Conservation (phyloP, 306 rosid species). For the Gillenia trifoliata region DNA sequence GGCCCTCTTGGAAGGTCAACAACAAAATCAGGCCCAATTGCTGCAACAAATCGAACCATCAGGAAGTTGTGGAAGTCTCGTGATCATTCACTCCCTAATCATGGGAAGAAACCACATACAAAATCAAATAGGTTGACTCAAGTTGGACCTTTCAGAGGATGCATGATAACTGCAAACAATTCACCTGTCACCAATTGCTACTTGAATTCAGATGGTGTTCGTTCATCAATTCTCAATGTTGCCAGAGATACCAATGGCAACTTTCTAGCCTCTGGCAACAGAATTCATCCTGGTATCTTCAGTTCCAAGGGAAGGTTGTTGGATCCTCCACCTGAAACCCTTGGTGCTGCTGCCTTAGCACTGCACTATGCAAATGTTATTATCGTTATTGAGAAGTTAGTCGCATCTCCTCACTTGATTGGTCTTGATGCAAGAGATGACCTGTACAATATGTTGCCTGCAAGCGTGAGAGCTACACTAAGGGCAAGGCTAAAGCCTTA, state of each 20-base stretch:
- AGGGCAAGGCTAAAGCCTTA: slow-evolving; percentile 75
- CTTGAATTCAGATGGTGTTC: slow-evolving; percentile 33
- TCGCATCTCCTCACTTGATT: slow-evolving; percentile 90
- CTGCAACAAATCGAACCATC: slow-evolving; percentile 49
- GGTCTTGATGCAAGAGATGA: slow-evolving; percentile 97
- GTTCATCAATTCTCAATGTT: slow-evolving; percentile 31
- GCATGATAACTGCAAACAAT: slow-evolving; percentile 38
- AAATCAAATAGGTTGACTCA: slow-evolving; percentile 64
- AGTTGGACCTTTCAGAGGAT: slow-evolving; percentile 89
- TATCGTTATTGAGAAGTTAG: slow-evolving; percentile 79
- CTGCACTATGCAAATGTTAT: slow-evolving; percentile 93
- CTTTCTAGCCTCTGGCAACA: slow-evolving; percentile 26
- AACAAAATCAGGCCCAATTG: slow-evolving; percentile 46
- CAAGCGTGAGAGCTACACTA: slow-evolving; percentile 54
- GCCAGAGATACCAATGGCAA: slow-evolving; percentile 26
- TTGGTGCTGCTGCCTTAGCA: slow-evolving; percentile 86
- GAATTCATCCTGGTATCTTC: slow-evolving; percentile 27
- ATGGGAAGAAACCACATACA: slow-evolving; percentile 47
- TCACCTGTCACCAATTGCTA: slow-evolving; percentile 45
- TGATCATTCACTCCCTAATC: slow-evolving; percentile 31
- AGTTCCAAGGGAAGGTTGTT: slow-evolving; percentile 48
- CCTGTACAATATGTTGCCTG: slow-evolving; percentile 88
- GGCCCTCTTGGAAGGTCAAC: slow-evolving; percentile 63
- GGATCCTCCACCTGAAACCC: slow-evolving; percentile 79
- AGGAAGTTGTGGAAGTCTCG: slow-evolving; percentile 49